phyloP scores from a whole-genome alignment of 129 eudicot genomes.

The Pittosporum tobira region DNA sequence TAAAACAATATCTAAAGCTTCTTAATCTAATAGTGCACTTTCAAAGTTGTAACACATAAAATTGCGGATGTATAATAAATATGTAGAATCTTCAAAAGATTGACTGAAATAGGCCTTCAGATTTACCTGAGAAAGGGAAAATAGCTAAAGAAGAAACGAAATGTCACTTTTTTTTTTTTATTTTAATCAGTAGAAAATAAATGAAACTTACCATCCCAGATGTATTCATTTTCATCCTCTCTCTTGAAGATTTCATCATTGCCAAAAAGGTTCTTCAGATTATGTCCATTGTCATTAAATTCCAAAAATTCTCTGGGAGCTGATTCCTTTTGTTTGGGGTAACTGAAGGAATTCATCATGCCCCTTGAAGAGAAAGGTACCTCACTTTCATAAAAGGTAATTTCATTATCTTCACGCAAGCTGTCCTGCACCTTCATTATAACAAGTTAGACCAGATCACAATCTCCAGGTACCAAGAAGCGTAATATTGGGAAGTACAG shows the following conservation, averaged over 20 bases:
- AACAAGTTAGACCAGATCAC: constrained; percentile 4
- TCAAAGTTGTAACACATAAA: constrained; percentile 1
- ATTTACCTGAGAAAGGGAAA: neutral
- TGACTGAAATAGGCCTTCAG: neutral
- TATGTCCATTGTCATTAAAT: constrained; percentile 5
- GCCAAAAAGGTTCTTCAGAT: constrained; percentile 18
- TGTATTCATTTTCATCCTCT: constrained; percentile 24
- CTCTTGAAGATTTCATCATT: constrained; percentile 26
- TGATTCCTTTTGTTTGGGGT: constrained; percentile 18
- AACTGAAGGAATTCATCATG: constrained; percentile 12
- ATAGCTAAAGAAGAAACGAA: neutral
- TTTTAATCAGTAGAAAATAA: neutral
- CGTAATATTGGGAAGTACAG: neutral
- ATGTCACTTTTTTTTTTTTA: neutral
- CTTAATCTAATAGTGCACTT: too few species aligned
- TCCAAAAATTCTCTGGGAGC: constrained; percentile 21
- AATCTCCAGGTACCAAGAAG: constrained; percentile 1
- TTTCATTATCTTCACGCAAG: constrained; percentile 30
- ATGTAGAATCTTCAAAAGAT: neutral
- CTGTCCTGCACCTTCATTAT: constrained; percentile 30
- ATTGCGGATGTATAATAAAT: too few species aligned
- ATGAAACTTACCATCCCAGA: constrained; percentile 42
- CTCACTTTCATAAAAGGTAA: constrained; percentile 25
- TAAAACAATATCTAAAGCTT: too few species aligned
- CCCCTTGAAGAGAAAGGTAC: constrained; percentile 27